phyloP scores from a whole-genome alignment of 768 basidiomycete genomes.

The Pulveroboletus sp. region DNA sequence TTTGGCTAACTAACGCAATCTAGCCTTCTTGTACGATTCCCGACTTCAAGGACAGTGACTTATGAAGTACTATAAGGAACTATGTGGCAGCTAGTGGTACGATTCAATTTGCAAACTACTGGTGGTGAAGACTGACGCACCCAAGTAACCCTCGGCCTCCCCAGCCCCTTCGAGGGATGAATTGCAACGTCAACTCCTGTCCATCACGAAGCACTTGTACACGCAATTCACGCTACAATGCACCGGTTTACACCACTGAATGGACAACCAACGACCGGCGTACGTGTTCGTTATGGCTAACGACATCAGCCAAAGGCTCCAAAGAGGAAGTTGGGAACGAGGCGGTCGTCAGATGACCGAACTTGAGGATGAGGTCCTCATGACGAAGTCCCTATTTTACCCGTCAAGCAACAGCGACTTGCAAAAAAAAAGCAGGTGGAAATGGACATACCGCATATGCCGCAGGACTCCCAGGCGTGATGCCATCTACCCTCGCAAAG shows the following conservation, averaged over 20 bases:
- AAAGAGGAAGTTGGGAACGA: conserved; percentile 55
- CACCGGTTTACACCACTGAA: background rate
- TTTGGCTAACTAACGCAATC: background rate
- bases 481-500: conserved; percentile 79
- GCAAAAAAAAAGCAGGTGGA: background rate
- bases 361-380: conserved; percentile 69
- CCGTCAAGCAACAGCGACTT: background rate
- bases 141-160: conserved; percentile 84
- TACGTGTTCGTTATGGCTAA: conserved; percentile 75
- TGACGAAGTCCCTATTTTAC: conserved; percentile 54
- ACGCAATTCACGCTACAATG: conserved; percentile 48
- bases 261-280: conserved; percentile 21
- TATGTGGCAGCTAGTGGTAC: conserved; percentile 51
- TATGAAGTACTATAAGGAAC: conserved; percentile 40
- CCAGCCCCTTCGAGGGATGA: conserved; percentile 75
- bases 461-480: conserved; percentile 80
- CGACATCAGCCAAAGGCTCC: conserved; percentile 67
- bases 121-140: conserved; percentile 32
- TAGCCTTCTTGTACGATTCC: background rate
- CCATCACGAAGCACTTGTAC: conserved; percentile 54
- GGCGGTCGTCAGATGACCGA: conserved; percentile 55
- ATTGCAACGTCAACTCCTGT: conserved; percentile 42
- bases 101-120: conserved; percentile 2
- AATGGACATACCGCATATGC: conserved; percentile 61
- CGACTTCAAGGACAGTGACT: background rate